Base-by-base conservation (phyloP, 495 filamentous ascomycete genomes). In the Aspergillus wentii region DNA sequence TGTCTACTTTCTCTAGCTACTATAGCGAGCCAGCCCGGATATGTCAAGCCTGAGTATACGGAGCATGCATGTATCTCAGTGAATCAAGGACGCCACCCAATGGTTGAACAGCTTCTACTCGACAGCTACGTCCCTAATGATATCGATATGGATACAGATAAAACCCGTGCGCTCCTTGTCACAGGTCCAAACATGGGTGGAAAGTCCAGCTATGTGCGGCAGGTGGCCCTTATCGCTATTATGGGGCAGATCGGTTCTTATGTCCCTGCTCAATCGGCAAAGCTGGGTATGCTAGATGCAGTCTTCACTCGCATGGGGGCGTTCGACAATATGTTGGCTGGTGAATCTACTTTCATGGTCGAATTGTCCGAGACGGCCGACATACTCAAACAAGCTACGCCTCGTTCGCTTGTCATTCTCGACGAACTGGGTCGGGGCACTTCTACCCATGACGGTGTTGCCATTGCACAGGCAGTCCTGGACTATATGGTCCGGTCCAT, bases 141-240 rank as follows among this genome's bases (percentile, higher is more conserved):
- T 54, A 88, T 86, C 18, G 56, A 77, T 7, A 79, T 99, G 28
- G 55, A 67, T 17, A 66, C 76, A 10, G 59, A 79, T 13, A 64
- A 64, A 6, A 80, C 89, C 1, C 74, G 82, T 14, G 88, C 86
- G 0, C 78, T 95, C 33, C 80, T 97, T 26, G 80, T 97, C 39
- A 97, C 94, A 4, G 94, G 94, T 4, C 92, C 94, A 10, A 98
- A 98, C 71, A 97, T 97, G 91, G 94, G 94, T 50, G 92, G 92
- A 17, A 99, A 99, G 56, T 92, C 86, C 30, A 86, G 80, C 53
- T 99, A 94, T 63, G 90, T 97, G 2, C 85, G 92, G 34, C 85
- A 89, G 48, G 80, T 92, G 19, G 92, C 92, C 0, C 79, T 99
- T 0, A 85, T 97, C 37, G 78, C 83, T 13, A 88, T 99, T 41